These are phyloP conservation scores for Ceratonia siliqua DNA, from an alignment of 306 rosid species.

Conservation along the genomic window DNA sequence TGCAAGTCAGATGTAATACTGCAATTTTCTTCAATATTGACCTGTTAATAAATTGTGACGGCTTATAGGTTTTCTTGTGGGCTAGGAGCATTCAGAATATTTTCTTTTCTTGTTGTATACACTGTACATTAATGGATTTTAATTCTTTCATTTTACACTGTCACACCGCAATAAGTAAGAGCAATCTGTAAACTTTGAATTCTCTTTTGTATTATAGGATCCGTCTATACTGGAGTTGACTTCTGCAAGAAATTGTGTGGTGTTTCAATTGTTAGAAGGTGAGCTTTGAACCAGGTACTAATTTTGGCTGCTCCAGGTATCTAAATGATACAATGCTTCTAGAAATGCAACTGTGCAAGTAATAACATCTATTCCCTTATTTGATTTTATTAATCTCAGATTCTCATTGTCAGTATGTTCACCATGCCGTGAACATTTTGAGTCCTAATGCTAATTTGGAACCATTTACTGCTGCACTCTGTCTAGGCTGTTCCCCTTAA, in stretches of 20 bases:
- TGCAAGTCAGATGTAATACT: not conserved
- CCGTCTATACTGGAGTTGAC: constrained; percentile 92
- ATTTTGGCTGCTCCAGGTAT: constrained; percentile 28
- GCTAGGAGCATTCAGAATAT: not conserved
- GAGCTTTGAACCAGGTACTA: constrained; percentile 63
- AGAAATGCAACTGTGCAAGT: constrained; percentile 19
- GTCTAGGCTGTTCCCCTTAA: not conserved
- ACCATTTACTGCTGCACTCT: not conserved
- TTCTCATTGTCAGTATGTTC: constrained; percentile 4
- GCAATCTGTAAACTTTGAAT: not conserved
- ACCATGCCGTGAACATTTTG: not conserved
- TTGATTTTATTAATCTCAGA: constrained; percentile 22
- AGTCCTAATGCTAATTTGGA: constrained; percentile 20
- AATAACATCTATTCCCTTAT: constrained; percentile 10
- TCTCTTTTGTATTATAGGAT: constrained; percentile 53
- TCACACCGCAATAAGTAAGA: not conserved
- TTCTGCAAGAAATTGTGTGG: constrained; percentile 98
- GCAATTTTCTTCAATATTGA: too few species aligned
- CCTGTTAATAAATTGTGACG: not conserved
- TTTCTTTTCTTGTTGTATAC: too few species aligned
- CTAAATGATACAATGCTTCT: constrained; percentile 21
- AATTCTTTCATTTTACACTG: not conserved
- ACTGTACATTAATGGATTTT: not conserved
- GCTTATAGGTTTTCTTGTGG: not conserved
- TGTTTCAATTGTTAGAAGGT: constrained; percentile 96